Conservation (phyloP, 805 yeast genomes). For the Tanozyma kutaoensis region DNA sequence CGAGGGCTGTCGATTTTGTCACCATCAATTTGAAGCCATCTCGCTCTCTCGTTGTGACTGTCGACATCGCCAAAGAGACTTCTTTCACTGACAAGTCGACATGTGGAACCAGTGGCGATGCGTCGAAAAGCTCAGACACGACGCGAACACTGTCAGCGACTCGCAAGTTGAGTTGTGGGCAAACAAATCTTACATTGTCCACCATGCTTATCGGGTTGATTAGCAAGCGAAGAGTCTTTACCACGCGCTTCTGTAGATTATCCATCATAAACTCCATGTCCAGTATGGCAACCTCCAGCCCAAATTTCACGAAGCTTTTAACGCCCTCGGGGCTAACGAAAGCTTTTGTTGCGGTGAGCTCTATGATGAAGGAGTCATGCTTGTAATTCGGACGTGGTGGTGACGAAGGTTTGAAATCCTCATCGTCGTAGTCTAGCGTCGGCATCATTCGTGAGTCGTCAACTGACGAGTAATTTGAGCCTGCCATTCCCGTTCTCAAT, state of each 20-base stretch:
- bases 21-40: slow-evolving; percentile 2
- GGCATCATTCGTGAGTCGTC: slow-evolving; percentile 9
- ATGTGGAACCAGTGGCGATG: slow-evolving; percentile 12
- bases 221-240: slow-evolving; percentile 26
- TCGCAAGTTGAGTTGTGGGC: slow-evolving; percentile 29
- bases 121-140: slow-evolving; percentile 11
- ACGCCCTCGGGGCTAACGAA: slow-evolving; percentile 33
- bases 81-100: slow-evolving; percentile 17
- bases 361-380: slow-evolving; percentile 41
- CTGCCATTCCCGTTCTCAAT: neutral
- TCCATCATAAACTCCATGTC: slow-evolving; percentile 46
- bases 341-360: slow-evolving; percentile 37
- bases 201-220: slow-evolving; percentile 19
- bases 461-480: neutral
- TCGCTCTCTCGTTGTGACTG: slow-evolving; percentile 4
- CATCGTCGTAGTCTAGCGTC: slow-evolving; percentile 13
- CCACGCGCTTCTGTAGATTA: slow-evolving; percentile 45
- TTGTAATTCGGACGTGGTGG: slow-evolving; percentile 26
- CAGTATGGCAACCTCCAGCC: slow-evolving; percentile 18
- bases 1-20: slow-evolving; percentile 8
- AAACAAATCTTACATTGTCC: slow-evolving; percentile 30
- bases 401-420: slow-evolving; percentile 17
- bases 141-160: slow-evolving; percentile 18
- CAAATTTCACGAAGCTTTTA: slow-evolving; percentile 21
- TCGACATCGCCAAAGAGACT: slow-evolving; percentile 20